Evolutionary conservation across 805 yeast genomes (phyloP).

Genomic region (Torulaspora maleeae): DNA sequence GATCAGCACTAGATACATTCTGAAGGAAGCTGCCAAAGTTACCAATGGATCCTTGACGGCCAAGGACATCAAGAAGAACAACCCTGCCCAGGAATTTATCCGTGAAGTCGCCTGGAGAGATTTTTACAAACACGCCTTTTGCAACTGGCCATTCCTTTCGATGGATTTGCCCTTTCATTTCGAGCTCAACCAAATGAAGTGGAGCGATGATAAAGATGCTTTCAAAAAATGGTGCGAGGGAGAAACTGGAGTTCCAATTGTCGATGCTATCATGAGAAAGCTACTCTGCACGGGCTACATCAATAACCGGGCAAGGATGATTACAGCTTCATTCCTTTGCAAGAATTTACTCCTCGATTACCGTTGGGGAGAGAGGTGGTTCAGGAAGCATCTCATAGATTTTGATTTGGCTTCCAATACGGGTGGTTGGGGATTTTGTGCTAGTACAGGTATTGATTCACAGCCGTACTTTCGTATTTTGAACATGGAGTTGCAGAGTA

Average conservation of each 20-base stretch:
- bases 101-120: slow-evolving; percentile 59
- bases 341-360: slow-evolving; percentile 51
- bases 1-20: slow-evolving; percentile 41
- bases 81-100: slow-evolving; percentile 42
- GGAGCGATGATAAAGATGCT: slow-evolving; percentile 41
- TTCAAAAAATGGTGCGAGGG: slow-evolving; percentile 52
- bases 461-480: slow-evolving; percentile 56
- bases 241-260: slow-evolving; percentile 50
- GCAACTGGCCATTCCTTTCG: slow-evolving; percentile 47
- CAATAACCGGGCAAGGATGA: slow-evolving; percentile 52
- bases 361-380: slow-evolving; percentile 52
- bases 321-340: slow-evolving; percentile 47
- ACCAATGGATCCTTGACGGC: slow-evolving; percentile 23
- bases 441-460: slow-evolving; percentile 50
- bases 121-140: slow-evolving; percentile 47
- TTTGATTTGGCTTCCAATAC: slow-evolving; percentile 51
- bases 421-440: slow-evolving; percentile 56
- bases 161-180: slow-evolving; percentile 49
- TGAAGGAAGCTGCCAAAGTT: slow-evolving; percentile 30
- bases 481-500: slow-evolving; percentile 49
- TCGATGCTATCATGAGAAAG: slow-evolving; percentile 56
- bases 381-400: slow-evolving; percentile 46
- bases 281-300: slow-evolving; percentile 48
- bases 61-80: slow-evolving; percentile 29
- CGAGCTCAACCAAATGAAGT: slow-evolving; percentile 39